Percentiles rank a stretch among this genome's conserved stretches.
These are phyloP conservation scores for Fusarium penzigii DNA, from an alignment of 2,329 filamentous ascomycete genomes.

Conservation along the genomic window DNA sequence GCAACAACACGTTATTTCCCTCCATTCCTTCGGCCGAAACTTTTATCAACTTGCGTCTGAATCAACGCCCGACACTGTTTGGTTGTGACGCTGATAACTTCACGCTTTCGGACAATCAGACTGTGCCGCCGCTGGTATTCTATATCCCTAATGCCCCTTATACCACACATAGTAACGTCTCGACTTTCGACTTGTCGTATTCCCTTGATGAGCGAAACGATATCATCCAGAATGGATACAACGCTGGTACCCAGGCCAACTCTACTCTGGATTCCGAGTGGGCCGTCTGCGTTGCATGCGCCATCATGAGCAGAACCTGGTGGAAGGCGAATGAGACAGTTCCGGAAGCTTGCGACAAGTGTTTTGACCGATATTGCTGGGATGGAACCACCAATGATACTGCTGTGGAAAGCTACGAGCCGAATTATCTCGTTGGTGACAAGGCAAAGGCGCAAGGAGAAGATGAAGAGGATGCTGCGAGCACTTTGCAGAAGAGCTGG, in stretches of 20 bases:
- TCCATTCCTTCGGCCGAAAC: slow-evolving; percentile 53
- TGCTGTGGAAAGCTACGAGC: not conserved
- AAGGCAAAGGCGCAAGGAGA: not conserved
- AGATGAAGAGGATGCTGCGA: not conserved
- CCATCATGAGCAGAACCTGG: slow-evolving; percentile 71
- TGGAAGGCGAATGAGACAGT: slow-evolving; percentile 63
- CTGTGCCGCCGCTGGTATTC: slow-evolving; percentile 66
- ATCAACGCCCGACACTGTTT: slow-evolving; percentile 61
- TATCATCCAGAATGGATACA: slow-evolving; percentile 79
- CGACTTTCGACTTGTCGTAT: slow-evolving; percentile 69
- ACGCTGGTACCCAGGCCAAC: slow-evolving; percentile 78
- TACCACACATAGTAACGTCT: slow-evolving; percentile 67
- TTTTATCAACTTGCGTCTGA: slow-evolving; percentile 59
- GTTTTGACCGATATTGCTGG: slow-evolving; percentile 86
- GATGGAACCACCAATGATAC: slow-evolving; percentile 58
- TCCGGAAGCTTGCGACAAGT: slow-evolving; percentile 67
- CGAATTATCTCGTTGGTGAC: not conserved
- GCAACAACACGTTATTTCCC: slow-evolving; percentile 57
- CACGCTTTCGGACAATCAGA: slow-evolving; percentile 39
- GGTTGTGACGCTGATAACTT: slow-evolving; percentile 56
- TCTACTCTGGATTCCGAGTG: slow-evolving; percentile 68
- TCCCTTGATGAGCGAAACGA: slow-evolving; percentile 63
- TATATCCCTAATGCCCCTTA: slow-evolving; percentile 79
- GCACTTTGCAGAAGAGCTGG: too few species aligned
- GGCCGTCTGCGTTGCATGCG: slow-evolving; percentile 79